Evolutionary conservation across 2,329 filamentous ascomycete species (phyloP), one percentile per base, ranked within the genome.

Genomic region (Corinectria fuckeliana): DNA sequence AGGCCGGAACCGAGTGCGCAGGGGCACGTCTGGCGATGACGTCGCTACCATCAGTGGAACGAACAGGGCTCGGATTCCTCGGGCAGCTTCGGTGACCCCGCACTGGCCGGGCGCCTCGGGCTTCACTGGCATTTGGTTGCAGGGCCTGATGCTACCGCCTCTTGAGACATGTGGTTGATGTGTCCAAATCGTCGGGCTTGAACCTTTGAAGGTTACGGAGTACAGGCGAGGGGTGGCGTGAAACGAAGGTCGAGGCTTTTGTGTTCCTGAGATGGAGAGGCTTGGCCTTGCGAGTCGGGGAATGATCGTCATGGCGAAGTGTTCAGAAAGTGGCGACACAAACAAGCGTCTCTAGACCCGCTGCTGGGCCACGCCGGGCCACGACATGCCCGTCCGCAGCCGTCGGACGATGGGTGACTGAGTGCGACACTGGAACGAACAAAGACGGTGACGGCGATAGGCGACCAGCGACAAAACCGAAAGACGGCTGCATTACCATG

Each of bases 21-120:
- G 50, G 61, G 61, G n/a, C 56, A 48, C n/a, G 57, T 41, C 54
- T 51, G 47, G 32, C 55, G 30, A 71, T 71, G 69, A 71, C 69
- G 69, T 71, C 62, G 61, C 50, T 30, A 42, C 42, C 25, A 23
- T 41, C 53, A 32, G 4, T 6, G 18, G 14, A 63, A 14, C 36
- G 47, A 26, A 45, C 45, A 30, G 44, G 42, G 42, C 26, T 60
- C 62, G 56, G 63, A 55, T 66, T 58, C 48, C 62, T 60, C 59
- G 54, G 60, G 41, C 51, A 34, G 59, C 56, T 56, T 69, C 67
- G 64, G 66, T 56, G 51, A 63, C 61, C 61, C 66, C 61, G 56
- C 60, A 52, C 47, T 41, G 25, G 42, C 51, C 56, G 36, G 30
- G 61, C 50, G 41, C 54, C 39, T 36, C 52, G 63, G 49, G 60